Base-by-base conservation (phyloP, 805 yeast genomes). In the Barnettozyma pratensis region DNA sequence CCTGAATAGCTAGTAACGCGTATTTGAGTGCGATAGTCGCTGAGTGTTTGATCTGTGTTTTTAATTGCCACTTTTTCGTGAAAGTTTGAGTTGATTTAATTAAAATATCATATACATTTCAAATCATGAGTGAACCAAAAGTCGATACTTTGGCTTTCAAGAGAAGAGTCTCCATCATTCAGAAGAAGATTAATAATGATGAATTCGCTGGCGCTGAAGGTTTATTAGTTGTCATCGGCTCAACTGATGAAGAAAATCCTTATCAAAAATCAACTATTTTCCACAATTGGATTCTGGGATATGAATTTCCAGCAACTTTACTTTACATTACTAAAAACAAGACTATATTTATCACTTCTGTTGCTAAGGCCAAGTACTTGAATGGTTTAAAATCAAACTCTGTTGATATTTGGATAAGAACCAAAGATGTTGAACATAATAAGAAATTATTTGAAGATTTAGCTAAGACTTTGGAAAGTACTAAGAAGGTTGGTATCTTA, bases 261-360 rank as follows among this genome's bases (percentile, higher is more conserved):
- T 90, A 88, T 67, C 89, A 86, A 63, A 88, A 88, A 67, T 84
- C 96, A 10, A 83, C 96, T 1, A 83, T 86, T 41, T 68, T 91
- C 42, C 97, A 91, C 64, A 85, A 82, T 45, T 92, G 98, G 98
- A 71, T 92, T 46, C 70, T 92, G 43, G 96, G 97, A 4, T 92
- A 91, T 64, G 98, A 94, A 64, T 92, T 92, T 62, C 95, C 96
- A n/a, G 94, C 94, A 44, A 90, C 97, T 2, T 81, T 82, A 31
- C 68, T 92, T 46, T 80, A 76, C 44, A 69, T 91, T 49, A 77
- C 86, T 4, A 74, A 76, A 47, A 78, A 76, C 37, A 80, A 79
- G 54, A 71, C 81, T 37, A 66, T 80, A 4, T 71, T 92, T 47
- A 74, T 91, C 49, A 91, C 97, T 0, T 83, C 92, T 31, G 84